Base-by-base conservation (phyloP, 2,329 filamentous ascomycete genomes). In the Monosporascus sp. region DNA sequence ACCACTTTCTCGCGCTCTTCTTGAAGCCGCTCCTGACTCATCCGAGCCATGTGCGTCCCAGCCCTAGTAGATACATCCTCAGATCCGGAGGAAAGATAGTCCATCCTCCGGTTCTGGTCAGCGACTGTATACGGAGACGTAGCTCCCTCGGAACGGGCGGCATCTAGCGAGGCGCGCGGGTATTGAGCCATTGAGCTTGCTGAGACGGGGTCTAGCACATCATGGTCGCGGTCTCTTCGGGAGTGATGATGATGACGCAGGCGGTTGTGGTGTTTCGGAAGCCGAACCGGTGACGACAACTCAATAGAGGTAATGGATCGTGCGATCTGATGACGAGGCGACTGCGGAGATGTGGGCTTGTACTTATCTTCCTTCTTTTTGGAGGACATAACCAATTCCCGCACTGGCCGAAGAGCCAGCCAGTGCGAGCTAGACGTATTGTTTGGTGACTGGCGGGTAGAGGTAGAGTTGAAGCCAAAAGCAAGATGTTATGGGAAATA, bases 271-370 rank as follows among this genome's bases (percentile, higher is more conserved):
- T 49, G 47, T 14, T 45, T 22, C 42, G 37, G 24, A 11, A 72
- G 67, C 53, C 69, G 73, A 54, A 72, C 69, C 22, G 79, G 77
- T 37, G 76, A 74, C 24, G 78, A 72, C 49, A 81, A 60, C 57
- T 83, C 80, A 54, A 83, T 74, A 47, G 82, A 84, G 45, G 76
- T 77, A 54, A 83, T 74, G 47, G 82, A 84, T 36, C 79, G 76
- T 55, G 74, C 78, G 54, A 82, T 71, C 59, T 80, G 78, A 60
- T 82, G 81, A 54, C 74, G 75, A 24, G 73, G 66, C 22, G 70
- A 68, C 47, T 62, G 64, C 24, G 70, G 68, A 20, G 70, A 68
- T 51, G 66, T 63, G 59, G 63, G 60, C 52, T 61, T 65, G 41
- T 62, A 56, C 52, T 60, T 62, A 64, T 66, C 63, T 46, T 7